These are phyloP conservation scores for Termitomyces sp. DNA, from an alignment of 768 basidiomycete genomes.

Conservation along the genomic window DNA sequence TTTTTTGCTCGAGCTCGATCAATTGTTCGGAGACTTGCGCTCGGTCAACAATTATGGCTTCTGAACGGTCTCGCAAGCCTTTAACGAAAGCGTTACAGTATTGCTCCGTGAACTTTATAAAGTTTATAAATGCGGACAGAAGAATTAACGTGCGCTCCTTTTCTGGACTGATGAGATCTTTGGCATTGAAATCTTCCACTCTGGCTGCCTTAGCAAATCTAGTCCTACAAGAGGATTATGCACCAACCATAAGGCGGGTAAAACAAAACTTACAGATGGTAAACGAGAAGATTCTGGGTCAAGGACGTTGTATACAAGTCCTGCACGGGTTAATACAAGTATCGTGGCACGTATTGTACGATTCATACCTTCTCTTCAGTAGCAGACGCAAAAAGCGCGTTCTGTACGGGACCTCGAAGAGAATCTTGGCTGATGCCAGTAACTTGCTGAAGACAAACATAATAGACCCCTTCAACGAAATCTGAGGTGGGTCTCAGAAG, in stretches of 20 bases:
- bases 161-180: slow-evolving; percentile 71
- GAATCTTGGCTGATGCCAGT: slow-evolving; percentile 55
- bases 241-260: not conserved
- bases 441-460: slow-evolving; percentile 67
- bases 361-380: slow-evolving; percentile 46
- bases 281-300: slow-evolving; percentile 57
- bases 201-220: slow-evolving; percentile 71
- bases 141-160: slow-evolving; percentile 67
- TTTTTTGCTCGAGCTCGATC: slow-evolving; percentile 42
- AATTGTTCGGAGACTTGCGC: slow-evolving; percentile 48
- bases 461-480: slow-evolving; percentile 67
- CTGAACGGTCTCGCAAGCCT: slow-evolving; percentile 56
- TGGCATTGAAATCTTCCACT: slow-evolving; percentile 71
- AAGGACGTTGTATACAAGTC: slow-evolving; percentile 61
- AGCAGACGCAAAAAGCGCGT: slow-evolving; percentile 44
- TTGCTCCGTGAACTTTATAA: slow-evolving; percentile 85
- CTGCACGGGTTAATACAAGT: slow-evolving; percentile 27
- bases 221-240: slow-evolving; percentile 31
- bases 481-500: slow-evolving; percentile 63
- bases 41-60: slow-evolving; percentile 55
- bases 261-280: slow-evolving; percentile 52
- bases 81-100: slow-evolving; percentile 54
- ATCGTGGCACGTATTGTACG: not conserved
- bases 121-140: slow-evolving; percentile 89
- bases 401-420: slow-evolving; percentile 55